Conservation (phyloP, 2,329 filamentous ascomycete genomes). For the Penicillium sp. region DNA sequence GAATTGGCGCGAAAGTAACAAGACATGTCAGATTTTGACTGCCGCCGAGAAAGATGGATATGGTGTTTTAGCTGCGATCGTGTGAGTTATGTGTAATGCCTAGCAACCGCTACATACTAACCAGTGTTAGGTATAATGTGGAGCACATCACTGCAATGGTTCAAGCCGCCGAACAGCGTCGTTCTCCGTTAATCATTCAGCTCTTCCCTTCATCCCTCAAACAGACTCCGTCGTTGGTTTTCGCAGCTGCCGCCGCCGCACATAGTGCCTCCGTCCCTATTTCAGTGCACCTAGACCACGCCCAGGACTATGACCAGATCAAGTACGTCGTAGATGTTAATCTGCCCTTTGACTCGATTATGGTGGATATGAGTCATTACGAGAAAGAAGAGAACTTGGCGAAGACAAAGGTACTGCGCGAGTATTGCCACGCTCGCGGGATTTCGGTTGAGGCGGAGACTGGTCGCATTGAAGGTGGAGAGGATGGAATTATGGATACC, state of each 20-base stretch:
- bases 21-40: slow-evolving; percentile 13
- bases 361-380: slow-evolving; percentile 72
- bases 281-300: slow-evolving; percentile 62
- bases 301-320: slow-evolving; percentile 59
- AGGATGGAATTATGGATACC: slow-evolving; percentile 68
- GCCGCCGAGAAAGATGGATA: slow-evolving; percentile 18
- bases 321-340: slow-evolving; percentile 58
- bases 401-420: slow-evolving; percentile 59
- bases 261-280: slow-evolving; percentile 57
- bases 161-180: slow-evolving; percentile 62
- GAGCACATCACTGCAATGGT: slow-evolving; percentile 66
- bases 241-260: slow-evolving; percentile 53
- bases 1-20: slow-evolving; percentile 7
- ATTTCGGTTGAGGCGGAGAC: slow-evolving; percentile 69
- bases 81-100: slow-evolving; percentile 5
- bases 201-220: slow-evolving; percentile 69
- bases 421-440: slow-evolving; percentile 60
- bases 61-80: slow-evolving; percentile 21
- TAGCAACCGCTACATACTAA: neutral
- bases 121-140: slow-evolving; percentile 57
- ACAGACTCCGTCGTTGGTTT: slow-evolving; percentile 52
- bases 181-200: slow-evolving; percentile 65
- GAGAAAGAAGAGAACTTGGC: slow-evolving; percentile 66
- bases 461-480: slow-evolving; percentile 37
- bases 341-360: slow-evolving; percentile 64